Evolutionary conservation across 352 stramenopile species (phyloP).

Genomic region (Globisporangium nodosum): DNA sequence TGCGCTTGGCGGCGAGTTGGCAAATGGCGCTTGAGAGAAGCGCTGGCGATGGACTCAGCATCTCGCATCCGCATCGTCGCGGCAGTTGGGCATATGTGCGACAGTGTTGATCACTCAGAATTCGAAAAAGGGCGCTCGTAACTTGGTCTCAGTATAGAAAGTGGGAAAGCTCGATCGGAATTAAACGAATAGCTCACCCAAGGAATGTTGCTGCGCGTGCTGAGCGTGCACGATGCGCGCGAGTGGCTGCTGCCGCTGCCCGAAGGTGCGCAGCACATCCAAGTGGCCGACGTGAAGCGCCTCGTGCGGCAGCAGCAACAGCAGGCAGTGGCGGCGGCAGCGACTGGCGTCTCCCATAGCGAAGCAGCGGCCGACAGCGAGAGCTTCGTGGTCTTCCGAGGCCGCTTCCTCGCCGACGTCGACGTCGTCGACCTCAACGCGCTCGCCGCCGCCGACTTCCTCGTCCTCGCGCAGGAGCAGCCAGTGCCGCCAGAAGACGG

Average conservation of each 20-base stretch:
- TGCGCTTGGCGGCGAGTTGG: not conserved
- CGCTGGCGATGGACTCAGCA: too few relatives aligned
- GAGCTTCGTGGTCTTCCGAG: constrained; percentile 46
- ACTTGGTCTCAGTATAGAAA: not conserved
- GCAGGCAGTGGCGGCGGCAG: not conserved
- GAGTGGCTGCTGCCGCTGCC: constrained; percentile 52
- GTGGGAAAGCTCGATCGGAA: not conserved
- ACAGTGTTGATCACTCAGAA: too few relatives aligned
- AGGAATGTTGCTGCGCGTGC: constrained; percentile 41
- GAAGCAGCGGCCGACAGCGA: constrained; percentile 11
- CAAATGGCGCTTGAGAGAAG: not conserved
- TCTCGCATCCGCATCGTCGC: not conserved
- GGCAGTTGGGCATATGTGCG: not conserved
- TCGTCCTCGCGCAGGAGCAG: constrained; percentile 51
- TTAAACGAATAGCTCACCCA: too few relatives aligned
- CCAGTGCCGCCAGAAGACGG: not conserved
- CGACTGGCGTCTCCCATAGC: not conserved
- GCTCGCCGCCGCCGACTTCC: constrained; percentile 43
- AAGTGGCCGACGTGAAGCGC: constrained; percentile 45
- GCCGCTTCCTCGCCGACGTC: constrained; percentile 48
- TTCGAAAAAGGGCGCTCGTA: not conserved
- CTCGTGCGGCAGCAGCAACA: constrained; percentile 30
- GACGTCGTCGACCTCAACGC: constrained; percentile 58
- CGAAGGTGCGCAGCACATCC: constrained; percentile 27
- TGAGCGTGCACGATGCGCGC: constrained; percentile 42